Evolutionary conservation across 257 asterid genomes (phyloP).

Genomic region (Fraxinus pennsylvanica): DNA sequence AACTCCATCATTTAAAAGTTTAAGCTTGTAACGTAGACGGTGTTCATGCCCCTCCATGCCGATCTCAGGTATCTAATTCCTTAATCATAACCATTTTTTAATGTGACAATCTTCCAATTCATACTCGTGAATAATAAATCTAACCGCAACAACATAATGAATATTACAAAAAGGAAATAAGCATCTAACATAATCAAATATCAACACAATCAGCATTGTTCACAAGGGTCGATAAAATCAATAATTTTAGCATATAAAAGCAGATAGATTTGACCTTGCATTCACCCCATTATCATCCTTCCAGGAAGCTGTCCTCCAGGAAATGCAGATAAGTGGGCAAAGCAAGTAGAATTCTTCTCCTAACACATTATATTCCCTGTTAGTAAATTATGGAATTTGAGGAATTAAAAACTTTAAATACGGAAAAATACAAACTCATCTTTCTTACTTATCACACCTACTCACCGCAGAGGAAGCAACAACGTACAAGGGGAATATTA

Average conservation of each 20-base stretch:
- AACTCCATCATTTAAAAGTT: too few relatives aligned
- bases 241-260: conserved; percentile 35
- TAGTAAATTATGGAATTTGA: not conserved
- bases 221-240: not conserved
- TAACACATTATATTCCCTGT: conserved; percentile 12
- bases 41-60: too few relatives aligned
- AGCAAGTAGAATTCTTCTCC: conserved; percentile 7
- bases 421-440: not conserved
- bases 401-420: conserved; percentile 8
- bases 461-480: conserved; percentile 27
- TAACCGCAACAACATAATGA: not conserved
- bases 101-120: not conserved
- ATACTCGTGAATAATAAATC: not conserved
- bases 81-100: too few relatives aligned
- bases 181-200: too few relatives aligned
- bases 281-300: conserved; percentile 37
- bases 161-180: not conserved
- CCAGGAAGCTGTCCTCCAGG: conserved; percentile 44
- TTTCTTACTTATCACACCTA: conserved; percentile 27
- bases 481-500: conserved; percentile 3
- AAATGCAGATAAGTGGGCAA: conserved; percentile 31
- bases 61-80: too few relatives aligned
- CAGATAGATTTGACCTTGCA: conserved; percentile 32
- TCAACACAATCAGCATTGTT: not conserved
- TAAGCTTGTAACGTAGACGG: too few relatives aligned